Conservation (phyloP, 805 yeast genomes). For the Saccharomycopsis synnaedendra region DNA sequence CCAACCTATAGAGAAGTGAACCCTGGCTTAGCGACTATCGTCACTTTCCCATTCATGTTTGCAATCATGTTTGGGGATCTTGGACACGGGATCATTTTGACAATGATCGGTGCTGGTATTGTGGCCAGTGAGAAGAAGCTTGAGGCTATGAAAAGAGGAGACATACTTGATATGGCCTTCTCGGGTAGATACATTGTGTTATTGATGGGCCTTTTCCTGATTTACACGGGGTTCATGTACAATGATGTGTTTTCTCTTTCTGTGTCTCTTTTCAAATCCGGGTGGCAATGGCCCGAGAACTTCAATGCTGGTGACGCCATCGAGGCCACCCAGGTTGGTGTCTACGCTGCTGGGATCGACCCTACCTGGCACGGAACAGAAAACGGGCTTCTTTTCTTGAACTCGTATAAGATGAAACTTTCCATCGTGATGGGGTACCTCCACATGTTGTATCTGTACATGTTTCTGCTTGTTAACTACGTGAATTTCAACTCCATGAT, state of each 20-base stretch:
- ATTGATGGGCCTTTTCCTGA: constrained; percentile 61
- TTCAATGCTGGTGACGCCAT: constrained; percentile 40
- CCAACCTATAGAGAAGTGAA: constrained; percentile 68
- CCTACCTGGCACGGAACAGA: constrained; percentile 77
- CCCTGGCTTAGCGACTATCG: constrained; percentile 64
- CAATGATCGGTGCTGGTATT: constrained; percentile 41
- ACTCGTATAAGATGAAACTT: constrained; percentile 68
- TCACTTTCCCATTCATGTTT: constrained; percentile 74
- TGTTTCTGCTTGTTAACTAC: constrained; percentile 57
- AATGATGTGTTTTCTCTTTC: constrained; percentile 64
- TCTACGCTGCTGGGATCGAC: constrained; percentile 56
- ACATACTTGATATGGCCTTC: constrained; percentile 69
- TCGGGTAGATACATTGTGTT: constrained; percentile 59
- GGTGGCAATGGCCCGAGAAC: constrained; percentile 55
- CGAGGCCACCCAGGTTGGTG: constrained; percentile 36
- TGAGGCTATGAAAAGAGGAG: constrained; percentile 51
- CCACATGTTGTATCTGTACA: constrained; percentile 63
- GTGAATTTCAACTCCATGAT: constrained; percentile 44
- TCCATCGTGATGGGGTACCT: constrained; percentile 66
- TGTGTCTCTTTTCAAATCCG: constrained; percentile 54
- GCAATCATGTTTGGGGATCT: constrained; percentile 79
- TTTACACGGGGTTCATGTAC: constrained; percentile 64
- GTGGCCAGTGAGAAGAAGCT: constrained; percentile 44
- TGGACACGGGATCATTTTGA: constrained; percentile 62
- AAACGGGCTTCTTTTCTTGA: constrained; percentile 54